Percentiles rank a stretch among this genome's conserved stretches.
Conservation (phyloP, 2,329 filamentous ascomycete species). For the Penicillium occitanis region DNA sequence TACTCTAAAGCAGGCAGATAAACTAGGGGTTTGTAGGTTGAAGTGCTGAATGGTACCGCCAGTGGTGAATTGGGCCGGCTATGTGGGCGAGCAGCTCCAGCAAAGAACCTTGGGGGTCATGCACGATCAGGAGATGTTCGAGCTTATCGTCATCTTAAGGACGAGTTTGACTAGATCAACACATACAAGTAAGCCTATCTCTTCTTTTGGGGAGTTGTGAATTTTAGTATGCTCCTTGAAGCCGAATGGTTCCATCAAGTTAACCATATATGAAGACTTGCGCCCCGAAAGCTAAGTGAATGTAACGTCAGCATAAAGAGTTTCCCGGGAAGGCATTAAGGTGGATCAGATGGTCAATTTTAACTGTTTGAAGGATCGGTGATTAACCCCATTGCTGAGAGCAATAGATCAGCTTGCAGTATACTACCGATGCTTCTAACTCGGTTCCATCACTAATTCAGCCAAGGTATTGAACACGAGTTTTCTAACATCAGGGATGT, state of each 20-base stretch:
- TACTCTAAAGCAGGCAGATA: constrained; percentile 50
- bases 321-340: neutral
- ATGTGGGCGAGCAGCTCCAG: constrained; percentile 51
- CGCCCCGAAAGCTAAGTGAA: neutral
- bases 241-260: constrained; percentile 39
- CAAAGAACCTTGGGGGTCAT: constrained; percentile 56
- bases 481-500: no score
- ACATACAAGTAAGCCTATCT: constrained; percentile 15
- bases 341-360: neutral
- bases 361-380: neutral
- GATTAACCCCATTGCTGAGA: neutral
- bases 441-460: neutral
- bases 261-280: neutral
- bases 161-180: constrained; percentile 48
- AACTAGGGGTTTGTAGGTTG: constrained; percentile 57
- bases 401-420: neutral
- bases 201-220: no score
- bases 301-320: neutral
- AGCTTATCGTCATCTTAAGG: constrained; percentile 46
- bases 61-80: constrained; percentile 52
- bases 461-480: no score
- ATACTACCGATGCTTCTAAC: neutral
- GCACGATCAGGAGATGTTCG: constrained; percentile 53
- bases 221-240: constrained; percentile 28
- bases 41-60: constrained; percentile 45